Conservation (phyloP, 1,284 basidiomycete genomes). For the Moesziomyces aphidis region DNA sequence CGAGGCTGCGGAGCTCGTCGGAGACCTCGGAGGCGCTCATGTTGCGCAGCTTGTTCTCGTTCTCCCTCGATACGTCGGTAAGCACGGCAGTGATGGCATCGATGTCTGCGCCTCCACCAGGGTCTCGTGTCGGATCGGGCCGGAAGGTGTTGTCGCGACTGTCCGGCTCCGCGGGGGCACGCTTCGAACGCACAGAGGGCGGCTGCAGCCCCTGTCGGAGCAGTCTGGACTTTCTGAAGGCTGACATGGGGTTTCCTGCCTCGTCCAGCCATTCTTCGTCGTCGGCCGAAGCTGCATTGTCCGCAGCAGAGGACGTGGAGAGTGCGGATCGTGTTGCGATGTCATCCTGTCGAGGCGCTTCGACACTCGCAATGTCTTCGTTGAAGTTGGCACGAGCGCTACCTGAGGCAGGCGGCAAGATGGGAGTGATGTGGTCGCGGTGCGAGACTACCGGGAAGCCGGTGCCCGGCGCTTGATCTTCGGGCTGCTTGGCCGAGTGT, state of each 20-base stretch:
- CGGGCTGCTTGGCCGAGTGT: conserved; percentile 6
- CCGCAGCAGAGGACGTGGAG: neutral
- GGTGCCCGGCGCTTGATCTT: conserved; percentile 36
- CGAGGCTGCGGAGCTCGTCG: conserved; percentile 55
- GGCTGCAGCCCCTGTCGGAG: conserved; percentile 38
- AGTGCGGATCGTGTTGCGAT: conserved; percentile 17
- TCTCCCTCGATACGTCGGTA: conserved; percentile 47
- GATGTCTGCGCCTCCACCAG: conserved; percentile 60
- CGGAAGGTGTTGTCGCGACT: conserved; percentile 8
- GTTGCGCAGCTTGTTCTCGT: conserved; percentile 51
- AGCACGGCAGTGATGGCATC: conserved; percentile 51
- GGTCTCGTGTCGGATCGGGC: conserved; percentile 55
- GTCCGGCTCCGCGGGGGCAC: neutral
- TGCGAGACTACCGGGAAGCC: conserved; percentile 38
- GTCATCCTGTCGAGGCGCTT: conserved; percentile 28
- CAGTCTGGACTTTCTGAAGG: conserved; percentile 60
- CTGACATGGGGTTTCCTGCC: conserved; percentile 58
- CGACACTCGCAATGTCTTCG: conserved; percentile 34
- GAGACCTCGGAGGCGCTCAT: conserved; percentile 57
- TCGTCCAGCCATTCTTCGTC: conserved; percentile 56
- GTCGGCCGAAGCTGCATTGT: conserved; percentile 4
- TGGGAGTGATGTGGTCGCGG: conserved; percentile 33
- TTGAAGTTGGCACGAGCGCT: conserved; percentile 14
- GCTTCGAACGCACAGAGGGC: conserved; percentile 22
- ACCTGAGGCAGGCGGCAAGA: conserved; percentile 17